Evolutionary conservation across 2,329 filamentous ascomycete species (phyloP), one percentile per base, ranked within the genome.

Genomic region (Botryotinia narcissicola): DNA sequence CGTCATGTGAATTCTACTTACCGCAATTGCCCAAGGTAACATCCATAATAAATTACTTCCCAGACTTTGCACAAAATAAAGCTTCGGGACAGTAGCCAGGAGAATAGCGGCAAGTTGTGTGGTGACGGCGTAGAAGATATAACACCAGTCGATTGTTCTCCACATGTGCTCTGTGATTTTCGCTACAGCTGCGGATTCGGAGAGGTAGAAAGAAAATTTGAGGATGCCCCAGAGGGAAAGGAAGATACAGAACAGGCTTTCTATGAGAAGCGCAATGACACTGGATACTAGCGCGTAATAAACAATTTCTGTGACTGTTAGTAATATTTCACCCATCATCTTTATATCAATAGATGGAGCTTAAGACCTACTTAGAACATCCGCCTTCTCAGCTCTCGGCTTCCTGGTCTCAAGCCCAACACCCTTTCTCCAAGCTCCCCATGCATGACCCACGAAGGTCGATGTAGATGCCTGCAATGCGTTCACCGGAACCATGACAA

Each of bases 401-500:
- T 73, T 79, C 67, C 75, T 76, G 25, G 75, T 51, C 4, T 79
- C 72, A 29, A 77, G 63, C 4, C 82, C 82, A n/a, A 83, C 75
- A 7, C 71, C 70, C 9, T 77, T 77, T 70, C 85, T 82, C 82
- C 85, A 87, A 29, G 80, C 75, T 0, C 90, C 90, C 91, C 91
- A 93, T 1, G 81, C 82, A 76, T 93, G 91, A 0, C 91, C 90
- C 25, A 92, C 84, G 77, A 93, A 93, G 0, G 89, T 84, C 0
- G 91, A 82, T 0, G 89, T 85, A 0, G 91, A 91, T 3, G 88
- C 88, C 80, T 94, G 90, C 0, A 93, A 83, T 0, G 90, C 86
- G 74, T 89, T 87, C 0, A 93, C 89, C 0, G 91, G 91, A 0
- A 93, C 90, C 91, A 93, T 94, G 44, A 93, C 83, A 0, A 93